A percentile compares a stretch with the other conserved stretches of the same genome.
Conservation (phyloP, 2,329 filamentous ascomycete genomes). For the Ophiobolus disseminans region DNA sequence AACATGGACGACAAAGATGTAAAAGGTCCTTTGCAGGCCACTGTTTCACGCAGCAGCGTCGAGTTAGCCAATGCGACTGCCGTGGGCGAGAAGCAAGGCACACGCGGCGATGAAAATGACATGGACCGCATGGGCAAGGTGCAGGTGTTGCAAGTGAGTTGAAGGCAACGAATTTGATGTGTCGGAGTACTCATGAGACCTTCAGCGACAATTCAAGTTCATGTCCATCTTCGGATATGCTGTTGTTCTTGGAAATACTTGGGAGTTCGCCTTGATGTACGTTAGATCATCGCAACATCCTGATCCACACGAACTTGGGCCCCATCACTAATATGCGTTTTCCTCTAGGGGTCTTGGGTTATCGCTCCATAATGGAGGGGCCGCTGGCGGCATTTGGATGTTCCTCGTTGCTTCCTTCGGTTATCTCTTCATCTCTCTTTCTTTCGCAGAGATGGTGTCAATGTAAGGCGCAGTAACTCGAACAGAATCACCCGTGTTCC, state of each 20-base stretch:
- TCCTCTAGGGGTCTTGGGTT: background rate
- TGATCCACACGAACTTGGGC: background rate
- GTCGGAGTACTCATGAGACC: background rate
- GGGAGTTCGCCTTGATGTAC: slow-evolving; percentile 25
- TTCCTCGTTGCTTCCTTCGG: slow-evolving; percentile 22
- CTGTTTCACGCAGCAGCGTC: slow-evolving; percentile 1
- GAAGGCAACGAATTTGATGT: background rate
- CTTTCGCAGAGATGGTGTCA: slow-evolving; percentile 37
- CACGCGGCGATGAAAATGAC: slow-evolving; percentile 15
- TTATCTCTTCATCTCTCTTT: slow-evolving; percentile 17
- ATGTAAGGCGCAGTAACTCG: slow-evolving; percentile 26
- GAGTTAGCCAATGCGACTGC: background rate
- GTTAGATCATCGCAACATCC: background rate
- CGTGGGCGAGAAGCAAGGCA: background rate
- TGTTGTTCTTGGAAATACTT: slow-evolving; percentile 18
- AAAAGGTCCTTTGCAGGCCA: slow-evolving; percentile 5
- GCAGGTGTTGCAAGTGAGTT: slow-evolving; percentile 18
- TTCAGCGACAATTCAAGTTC: slow-evolving; percentile 21
- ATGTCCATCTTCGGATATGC: slow-evolving; percentile 20
- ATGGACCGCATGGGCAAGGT: slow-evolving; percentile 31
- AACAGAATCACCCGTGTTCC: background rate
- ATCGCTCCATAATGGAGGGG: slow-evolving; percentile 26
- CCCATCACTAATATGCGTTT: slow-evolving; percentile 2
- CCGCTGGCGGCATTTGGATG: slow-evolving; percentile 29
- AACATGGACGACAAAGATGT: background rate